Conservation (phyloP, 163 green algal species). For the Prototheca stagnorum region DNA sequence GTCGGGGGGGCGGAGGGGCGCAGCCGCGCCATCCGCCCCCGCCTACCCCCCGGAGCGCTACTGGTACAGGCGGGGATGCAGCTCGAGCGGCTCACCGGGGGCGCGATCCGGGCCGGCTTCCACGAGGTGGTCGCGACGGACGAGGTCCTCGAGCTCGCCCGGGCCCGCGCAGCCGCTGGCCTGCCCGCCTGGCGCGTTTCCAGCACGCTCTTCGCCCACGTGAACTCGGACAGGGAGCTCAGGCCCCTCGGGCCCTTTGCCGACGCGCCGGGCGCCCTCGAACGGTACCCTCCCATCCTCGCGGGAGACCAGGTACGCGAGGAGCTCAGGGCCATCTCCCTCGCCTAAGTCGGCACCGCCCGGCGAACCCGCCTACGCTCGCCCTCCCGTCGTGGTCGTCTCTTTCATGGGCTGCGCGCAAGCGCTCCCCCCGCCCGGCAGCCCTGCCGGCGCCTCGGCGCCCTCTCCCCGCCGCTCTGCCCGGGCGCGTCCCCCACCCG, state of each 20-base stretch:
- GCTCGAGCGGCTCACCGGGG: slow-evolving; percentile 82
- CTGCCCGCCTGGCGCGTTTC: slow-evolving; percentile 53
- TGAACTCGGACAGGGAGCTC: slow-evolving; percentile 49
- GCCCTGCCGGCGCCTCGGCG: too few species aligned
- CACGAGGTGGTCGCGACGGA: slow-evolving; percentile 73
- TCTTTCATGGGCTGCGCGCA: too few species aligned
- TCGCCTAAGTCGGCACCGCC: too few species aligned
- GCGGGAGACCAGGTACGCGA: slow-evolving; percentile 46
- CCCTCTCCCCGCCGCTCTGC: too few species aligned
- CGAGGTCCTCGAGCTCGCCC: slow-evolving; percentile 21
- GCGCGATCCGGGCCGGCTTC: slow-evolving; percentile 54
- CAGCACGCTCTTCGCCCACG: slow-evolving; percentile 71
- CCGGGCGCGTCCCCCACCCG: too few species aligned
- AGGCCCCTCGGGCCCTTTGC: slow-evolving; percentile 48
- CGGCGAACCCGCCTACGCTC: too few species aligned
- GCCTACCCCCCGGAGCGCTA: slow-evolving; percentile 68
- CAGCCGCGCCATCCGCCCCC: slow-evolving; percentile 50
- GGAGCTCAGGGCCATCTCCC: slow-evolving; percentile 52
- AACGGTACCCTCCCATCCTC: slow-evolving; percentile 28
- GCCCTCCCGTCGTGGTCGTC: too few species aligned
- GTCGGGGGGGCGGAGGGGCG: too few species aligned
- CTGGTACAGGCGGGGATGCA: slow-evolving; percentile 70
- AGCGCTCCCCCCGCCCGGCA: too few species aligned
- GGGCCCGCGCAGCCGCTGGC: background rate
- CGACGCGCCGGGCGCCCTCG: background rate